Base-by-base conservation (phyloP, 2,329 filamentous ascomycete genomes). In the Aspergillus tubingensis region DNA sequence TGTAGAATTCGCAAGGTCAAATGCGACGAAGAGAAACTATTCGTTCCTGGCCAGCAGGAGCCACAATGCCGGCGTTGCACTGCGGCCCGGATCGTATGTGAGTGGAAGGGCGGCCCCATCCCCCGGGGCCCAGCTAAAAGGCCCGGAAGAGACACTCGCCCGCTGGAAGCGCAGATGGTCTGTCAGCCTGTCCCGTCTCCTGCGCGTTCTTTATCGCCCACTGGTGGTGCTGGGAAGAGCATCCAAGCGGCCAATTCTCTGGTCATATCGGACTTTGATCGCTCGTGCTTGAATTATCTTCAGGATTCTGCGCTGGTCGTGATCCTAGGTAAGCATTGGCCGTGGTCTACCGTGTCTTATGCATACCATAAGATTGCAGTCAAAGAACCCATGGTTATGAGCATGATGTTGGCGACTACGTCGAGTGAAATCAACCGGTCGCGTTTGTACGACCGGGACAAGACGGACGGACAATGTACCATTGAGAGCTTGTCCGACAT, bases 1-100 rank as follows among this genome's bases (percentile, higher is more conserved):
- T 74, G 72, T 64, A 60, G 68, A 27, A 69, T 68, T 17, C 66
- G 69, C 52, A 72, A 72, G 62, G 64, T 71, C 23, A 73, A 72
- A 65, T 74, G 70, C 53, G 72, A 70, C 44, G 70, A 73, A 53
- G 68, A 68, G 27, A 70, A 70, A 51, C 47, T 68, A 8, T 11
- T 21, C 10, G 62, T 63, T 8, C 47, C 49, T 5, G 65, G 59
- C 19, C 58, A 66, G 25, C 53, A 60, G 21, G 69, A 71, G 58
- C 67, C 67, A 25, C 68, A 71, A 27, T 71, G 68, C 51, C 62
- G 60, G 49, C 65, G 67, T 43, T 71, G 70, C 55, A 50, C 58
- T 8, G 58, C 56, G 23, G 68, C 65, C 13, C 62, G 60, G 8
- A 66, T 71, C n/a, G 59, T 59, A 7, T 72, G 70, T 53, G 68